Evolutionary conservation across 192 early-diverging fungal genomes (phyloP).

Genomic region (Rhizophagus sp.): DNA sequence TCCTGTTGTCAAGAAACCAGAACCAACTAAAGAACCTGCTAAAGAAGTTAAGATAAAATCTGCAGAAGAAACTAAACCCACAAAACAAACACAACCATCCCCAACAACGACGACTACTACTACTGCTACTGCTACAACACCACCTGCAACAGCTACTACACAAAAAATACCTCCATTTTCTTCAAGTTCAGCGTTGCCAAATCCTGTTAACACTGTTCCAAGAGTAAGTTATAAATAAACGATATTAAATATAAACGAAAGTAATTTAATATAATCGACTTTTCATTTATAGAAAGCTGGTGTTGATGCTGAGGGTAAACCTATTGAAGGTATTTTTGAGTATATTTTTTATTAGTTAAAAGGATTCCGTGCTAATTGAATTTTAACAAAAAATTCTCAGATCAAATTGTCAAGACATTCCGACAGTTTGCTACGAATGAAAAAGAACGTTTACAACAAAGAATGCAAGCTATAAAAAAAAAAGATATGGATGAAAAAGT

Average conservation of each 20-base stretch:
- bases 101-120: neutral
- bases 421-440: slow-evolving; percentile 73
- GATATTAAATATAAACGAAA: neutral
- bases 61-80: slow-evolving; percentile 6
- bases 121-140: neutral
- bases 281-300: slow-evolving; percentile 21
- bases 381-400: slow-evolving; percentile 33
- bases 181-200: neutral
- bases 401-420: slow-evolving; percentile 58
- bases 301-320: slow-evolving; percentile 23
- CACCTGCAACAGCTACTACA: slow-evolving; percentile 1
- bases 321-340: slow-evolving; percentile 16
- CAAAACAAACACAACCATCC: slow-evolving; percentile 5
- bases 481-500: slow-evolving; percentile 73
- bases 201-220: slow-evolving; percentile 23
- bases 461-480: slow-evolving; percentile 71
- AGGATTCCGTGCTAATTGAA: neutral
- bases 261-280: neutral
- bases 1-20: neutral
- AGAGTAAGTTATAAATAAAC: neutral
- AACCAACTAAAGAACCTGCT: neutral
- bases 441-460: slow-evolving; percentile 74
- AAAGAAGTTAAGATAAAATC: slow-evolving; percentile 24
- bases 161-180: slow-evolving; percentile 18
- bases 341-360: neutral